Evolutionary conservation across 2,329 filamentous ascomycete species (phyloP), one percentile per base, ranked within the genome.

Genomic region (Verticillium alfalfae): DNA sequence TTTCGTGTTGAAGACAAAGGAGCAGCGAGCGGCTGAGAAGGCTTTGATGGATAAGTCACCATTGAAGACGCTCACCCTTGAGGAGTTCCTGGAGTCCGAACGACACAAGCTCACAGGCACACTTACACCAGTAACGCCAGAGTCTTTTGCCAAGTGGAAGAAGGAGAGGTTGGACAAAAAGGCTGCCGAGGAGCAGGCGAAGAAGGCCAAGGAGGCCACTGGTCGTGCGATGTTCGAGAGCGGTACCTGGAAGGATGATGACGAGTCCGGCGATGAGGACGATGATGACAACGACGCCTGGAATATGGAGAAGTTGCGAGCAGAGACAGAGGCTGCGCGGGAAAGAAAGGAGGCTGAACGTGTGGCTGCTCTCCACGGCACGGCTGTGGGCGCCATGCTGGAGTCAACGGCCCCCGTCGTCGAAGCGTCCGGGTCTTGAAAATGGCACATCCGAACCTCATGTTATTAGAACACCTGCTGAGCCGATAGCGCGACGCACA

Each of bases 91-190:
- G 61, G 95, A 99, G 76, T 94, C 91, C 0, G 94, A 99, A 80
- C 87, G 95, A 68, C 93, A 97, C 80, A 98, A 98, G 78, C 86
- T 99, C 59, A 93, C 90, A 0, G 95, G 94, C 61, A 93, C 83
- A 1, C 83, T 98, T 59, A 99, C 96, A 1, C 96, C 96, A 5
- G 96, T 99, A 65, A 99, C 91, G 1, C 89, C 89, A 2, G 95
- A 99, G 73, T 84, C 87, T 1, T 99, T 99, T 72, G 92, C 92
- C 65, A 95, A 95, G 72, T 99, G 95, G 95, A 99, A 99, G 84
- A 89, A 93, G 78, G 90, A 96, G 60, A 90, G 95, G 55, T 73
- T 98, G 68, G 88, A 93, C 76, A 99, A 99, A 88, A 98, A 97
- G 84, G 90, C 89, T 16, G 95, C 95, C 26, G 95, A 99, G 71